Conservation (phyloP, 805 yeast species). For the Ogataea wickerhamii region DNA sequence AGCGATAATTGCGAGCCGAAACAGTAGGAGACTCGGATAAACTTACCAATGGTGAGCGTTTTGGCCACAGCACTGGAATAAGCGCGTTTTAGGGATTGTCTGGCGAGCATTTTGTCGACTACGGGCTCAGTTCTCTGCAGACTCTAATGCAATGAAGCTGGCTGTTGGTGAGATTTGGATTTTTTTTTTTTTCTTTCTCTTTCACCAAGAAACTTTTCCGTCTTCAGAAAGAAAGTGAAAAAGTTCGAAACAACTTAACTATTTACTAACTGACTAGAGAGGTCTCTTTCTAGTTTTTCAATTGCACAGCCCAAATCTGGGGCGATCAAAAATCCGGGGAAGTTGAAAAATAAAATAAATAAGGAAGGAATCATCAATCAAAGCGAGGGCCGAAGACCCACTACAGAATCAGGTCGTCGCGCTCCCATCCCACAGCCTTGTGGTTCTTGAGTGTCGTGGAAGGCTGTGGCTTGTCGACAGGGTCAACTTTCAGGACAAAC, state of each 20-base stretch:
- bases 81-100: constrained; percentile 26
- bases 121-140: too few species aligned
- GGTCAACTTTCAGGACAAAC: constrained; percentile 46
- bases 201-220: too few species aligned
- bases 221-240: too few species aligned
- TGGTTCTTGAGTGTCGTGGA: constrained; percentile 22
- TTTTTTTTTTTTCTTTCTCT: too few species aligned
- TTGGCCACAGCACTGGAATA: constrained; percentile 39
- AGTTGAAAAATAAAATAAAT: not conserved
- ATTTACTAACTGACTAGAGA: too few species aligned
- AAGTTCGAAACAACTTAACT: too few species aligned
- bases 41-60: constrained; percentile 48
- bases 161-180: too few species aligned
- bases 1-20: constrained; percentile 11
- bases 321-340: not conserved
- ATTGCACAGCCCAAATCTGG: not conserved
- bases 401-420: constrained; percentile 28
- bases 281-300: too few species aligned
- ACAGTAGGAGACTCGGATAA: not conserved
- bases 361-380: not conserved
- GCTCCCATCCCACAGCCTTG: constrained; percentile 34
- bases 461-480: constrained; percentile 28
- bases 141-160: too few species aligned
- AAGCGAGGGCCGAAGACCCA: not conserved
- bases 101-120: constrained; percentile 18